phyloP scores from a whole-genome alignment of 2,329 filamentous ascomycete species.

The Epichloe sylvatica region DNA sequence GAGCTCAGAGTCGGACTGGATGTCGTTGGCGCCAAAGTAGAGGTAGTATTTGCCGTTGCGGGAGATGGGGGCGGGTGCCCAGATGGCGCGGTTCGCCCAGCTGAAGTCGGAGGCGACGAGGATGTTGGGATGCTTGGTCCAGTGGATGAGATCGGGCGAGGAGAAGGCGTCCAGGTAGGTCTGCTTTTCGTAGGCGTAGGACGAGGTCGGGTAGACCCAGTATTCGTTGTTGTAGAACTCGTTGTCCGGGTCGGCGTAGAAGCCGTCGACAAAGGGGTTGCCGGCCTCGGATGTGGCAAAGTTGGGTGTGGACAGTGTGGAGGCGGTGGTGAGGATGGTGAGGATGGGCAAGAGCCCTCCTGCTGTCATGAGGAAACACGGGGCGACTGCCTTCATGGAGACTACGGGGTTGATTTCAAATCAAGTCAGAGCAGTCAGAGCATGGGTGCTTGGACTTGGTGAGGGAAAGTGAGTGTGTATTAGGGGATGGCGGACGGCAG shows the following conservation, averaged over 20 bases:
- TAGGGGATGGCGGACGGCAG: too few relatives aligned
- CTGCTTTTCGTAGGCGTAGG: constrained; percentile 29
- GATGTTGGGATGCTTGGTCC: constrained; percentile 32
- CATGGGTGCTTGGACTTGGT: too few relatives aligned
- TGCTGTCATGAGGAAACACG: too few relatives aligned
- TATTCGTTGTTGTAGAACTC: constrained; percentile 30
- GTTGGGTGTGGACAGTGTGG: neutral
- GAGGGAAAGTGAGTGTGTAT: too few relatives aligned
- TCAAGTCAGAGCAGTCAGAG: neutral
- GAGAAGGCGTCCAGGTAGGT: constrained; percentile 38
- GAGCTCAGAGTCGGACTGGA: constrained; percentile 23
- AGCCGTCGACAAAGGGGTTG: constrained; percentile 34
- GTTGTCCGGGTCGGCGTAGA: constrained; percentile 38
- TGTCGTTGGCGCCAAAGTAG: constrained; percentile 37
- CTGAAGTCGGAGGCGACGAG: constrained; percentile 19
- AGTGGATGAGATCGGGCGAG: constrained; percentile 32
- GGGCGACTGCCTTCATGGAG: neutral
- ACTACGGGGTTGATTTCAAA: neutral
- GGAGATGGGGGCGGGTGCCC: constrained; percentile 32
- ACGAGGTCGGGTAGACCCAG: constrained; percentile 35
- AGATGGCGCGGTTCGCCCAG: constrained; percentile 32
- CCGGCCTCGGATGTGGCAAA: constrained; percentile 16
- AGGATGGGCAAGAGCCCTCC: neutral
- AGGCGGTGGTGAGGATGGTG: neutral
- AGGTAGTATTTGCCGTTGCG: constrained; percentile 33